phyloP scores from a whole-genome alignment of 257 asterid genomes.

The Nicotiana sylvestris region DNA sequence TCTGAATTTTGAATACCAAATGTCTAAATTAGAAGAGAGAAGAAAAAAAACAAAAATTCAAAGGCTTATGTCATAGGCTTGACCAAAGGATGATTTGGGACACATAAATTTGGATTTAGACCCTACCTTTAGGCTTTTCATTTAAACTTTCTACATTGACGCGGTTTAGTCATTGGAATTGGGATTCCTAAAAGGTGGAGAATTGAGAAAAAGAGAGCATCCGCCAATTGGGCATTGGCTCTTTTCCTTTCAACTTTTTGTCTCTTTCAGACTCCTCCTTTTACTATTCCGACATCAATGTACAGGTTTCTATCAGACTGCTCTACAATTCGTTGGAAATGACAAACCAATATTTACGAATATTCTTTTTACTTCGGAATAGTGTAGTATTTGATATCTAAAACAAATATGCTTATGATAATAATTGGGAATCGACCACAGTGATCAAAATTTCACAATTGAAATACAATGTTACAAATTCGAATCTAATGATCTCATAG shows the following conservation, averaged over 20 bases:
- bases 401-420: too few species aligned
- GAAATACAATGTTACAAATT: too few species aligned
- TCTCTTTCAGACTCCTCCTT: conserved; percentile 3
- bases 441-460: too few species aligned
- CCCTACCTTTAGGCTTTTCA: conserved; percentile 5
- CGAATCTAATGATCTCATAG: too few species aligned
- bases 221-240: not conserved
- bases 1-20: too few species aligned
- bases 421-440: too few species aligned
- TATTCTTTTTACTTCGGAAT: too few species aligned
- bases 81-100: not conserved
- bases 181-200: not conserved
- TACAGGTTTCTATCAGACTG: not conserved
- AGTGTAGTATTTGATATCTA: too few species aligned
- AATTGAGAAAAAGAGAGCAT: not conserved
- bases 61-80: not conserved
- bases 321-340: not conserved
- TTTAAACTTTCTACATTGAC: not conserved
- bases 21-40: too few species aligned
- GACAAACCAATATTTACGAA: not conserved
- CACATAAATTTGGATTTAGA: not conserved
- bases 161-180: conserved; percentile 6
- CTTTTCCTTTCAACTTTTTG: not conserved
- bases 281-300: not conserved
- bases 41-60: not conserved